Evolutionary conservation across 805 yeast species (phyloP).

Genomic region (Diddensiella caesifluorescens): DNA sequence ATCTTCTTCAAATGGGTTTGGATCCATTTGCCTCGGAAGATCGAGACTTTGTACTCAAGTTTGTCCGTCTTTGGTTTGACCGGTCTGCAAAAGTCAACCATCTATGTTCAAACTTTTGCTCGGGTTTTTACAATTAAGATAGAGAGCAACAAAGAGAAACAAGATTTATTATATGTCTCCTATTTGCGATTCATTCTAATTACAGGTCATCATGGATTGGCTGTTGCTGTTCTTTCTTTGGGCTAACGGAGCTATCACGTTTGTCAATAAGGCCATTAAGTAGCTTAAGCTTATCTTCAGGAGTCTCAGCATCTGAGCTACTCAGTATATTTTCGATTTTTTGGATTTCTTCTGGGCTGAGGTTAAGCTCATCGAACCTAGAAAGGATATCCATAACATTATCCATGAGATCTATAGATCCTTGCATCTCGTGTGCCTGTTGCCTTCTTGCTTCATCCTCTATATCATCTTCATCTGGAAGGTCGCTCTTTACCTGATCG

Average conservation of each 20-base stretch:
- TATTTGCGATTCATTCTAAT: not conserved
- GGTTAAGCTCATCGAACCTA: not conserved
- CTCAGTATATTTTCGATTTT: not conserved
- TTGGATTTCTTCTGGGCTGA: slow-evolving; percentile 3
- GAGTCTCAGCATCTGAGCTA: not conserved
- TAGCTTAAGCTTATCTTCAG: not conserved
- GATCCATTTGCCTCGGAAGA: slow-evolving; percentile 49
- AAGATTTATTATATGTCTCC: slow-evolving; percentile 2
- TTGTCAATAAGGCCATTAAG: not conserved
- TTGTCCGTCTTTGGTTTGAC: slow-evolving; percentile 46
- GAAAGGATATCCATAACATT: slow-evolving; percentile 1
- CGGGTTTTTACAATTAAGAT: slow-evolving; percentile 14
- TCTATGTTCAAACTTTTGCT: slow-evolving; percentile 26
- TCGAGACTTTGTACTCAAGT: slow-evolving; percentile 39
- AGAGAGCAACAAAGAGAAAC: too few relatives aligned
- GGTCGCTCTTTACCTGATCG: not conserved
- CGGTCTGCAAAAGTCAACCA: slow-evolving; percentile 37
- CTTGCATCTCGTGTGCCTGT: not conserved
- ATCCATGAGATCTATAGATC: not conserved
- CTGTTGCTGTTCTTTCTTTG: too few relatives aligned
- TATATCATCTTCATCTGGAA: not conserved
- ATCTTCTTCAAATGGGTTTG: slow-evolving; percentile 52
- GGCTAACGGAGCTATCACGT: not conserved
- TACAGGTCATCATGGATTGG: slow-evolving; percentile 16
- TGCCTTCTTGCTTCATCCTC: not conserved